Evolutionary conservation across 805 yeast species (phyloP).

Genomic region (Lachancea waltii): DNA sequence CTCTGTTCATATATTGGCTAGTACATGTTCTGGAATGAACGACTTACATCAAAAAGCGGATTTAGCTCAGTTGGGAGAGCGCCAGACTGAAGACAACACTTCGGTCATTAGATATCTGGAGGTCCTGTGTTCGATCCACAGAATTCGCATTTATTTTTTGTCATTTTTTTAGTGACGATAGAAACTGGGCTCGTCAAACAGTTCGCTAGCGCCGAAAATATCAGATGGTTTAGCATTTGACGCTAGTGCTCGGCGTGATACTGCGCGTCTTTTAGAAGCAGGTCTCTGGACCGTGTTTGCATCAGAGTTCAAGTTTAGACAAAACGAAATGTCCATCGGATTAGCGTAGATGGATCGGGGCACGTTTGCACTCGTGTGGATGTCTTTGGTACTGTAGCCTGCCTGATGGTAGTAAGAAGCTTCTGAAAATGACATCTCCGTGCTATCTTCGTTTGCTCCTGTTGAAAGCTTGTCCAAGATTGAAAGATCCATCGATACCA

Average conservation of each 20-base stretch:
- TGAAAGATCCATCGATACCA: not conserved
- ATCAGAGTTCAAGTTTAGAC: conserved; percentile 7
- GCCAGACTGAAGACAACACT: conserved; percentile 35
- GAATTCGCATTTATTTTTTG: conserved; percentile 38
- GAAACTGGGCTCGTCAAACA: conserved; percentile 23
- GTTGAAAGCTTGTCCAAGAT: not conserved
- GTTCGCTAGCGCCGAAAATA: conserved; percentile 9
- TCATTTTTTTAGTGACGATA: conserved; percentile 13
- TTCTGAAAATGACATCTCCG: conserved; percentile 1
- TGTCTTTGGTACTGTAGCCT: not conserved
- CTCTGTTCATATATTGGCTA: too few relatives aligned
- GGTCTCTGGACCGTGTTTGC: not conserved
- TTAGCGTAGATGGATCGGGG: conserved; percentile 9
- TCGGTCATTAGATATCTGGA: conserved; percentile 40
- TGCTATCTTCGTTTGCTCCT: not conserved
- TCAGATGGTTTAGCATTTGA: conserved; percentile 13
- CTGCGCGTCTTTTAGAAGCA: not conserved
- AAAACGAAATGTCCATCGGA: conserved; percentile 13
- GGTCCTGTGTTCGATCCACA: conserved; percentile 76
- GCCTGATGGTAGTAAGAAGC: conserved; percentile 1
- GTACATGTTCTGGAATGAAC: too few relatives aligned
- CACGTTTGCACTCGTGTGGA: not conserved
- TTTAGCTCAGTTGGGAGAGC: conserved; percentile 42
- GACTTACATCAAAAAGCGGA: conserved; percentile 24
- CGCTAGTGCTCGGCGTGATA: conserved; percentile 9